Conservation (phyloP, 2,329 filamentous ascomycete genomes). For the Aspergillus spinulosporus region DNA sequence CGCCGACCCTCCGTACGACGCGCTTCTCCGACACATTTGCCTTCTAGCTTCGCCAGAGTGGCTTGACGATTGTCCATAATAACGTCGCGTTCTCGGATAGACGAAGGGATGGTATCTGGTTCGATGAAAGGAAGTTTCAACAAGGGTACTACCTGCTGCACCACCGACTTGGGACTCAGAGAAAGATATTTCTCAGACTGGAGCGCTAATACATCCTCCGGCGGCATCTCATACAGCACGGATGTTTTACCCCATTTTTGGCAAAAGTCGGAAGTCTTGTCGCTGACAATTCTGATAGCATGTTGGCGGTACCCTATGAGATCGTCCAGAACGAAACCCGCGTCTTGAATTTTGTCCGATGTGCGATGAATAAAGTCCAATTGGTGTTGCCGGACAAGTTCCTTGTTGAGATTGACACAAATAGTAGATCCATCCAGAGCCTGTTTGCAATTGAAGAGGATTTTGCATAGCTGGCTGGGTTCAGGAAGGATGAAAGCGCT, state of each 20-base stretch:
- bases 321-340: constrained; percentile 26
- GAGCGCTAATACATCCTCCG: constrained; percentile 29
- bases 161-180: constrained; percentile 22
- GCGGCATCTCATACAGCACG: constrained; percentile 32
- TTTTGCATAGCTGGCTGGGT: constrained; percentile 34
- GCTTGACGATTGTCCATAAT: constrained; percentile 36
- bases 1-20: constrained; percentile 30
- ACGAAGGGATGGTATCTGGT: constrained; percentile 17
- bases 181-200: constrained; percentile 41
- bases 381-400: constrained; percentile 32
- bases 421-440: constrained; percentile 31
- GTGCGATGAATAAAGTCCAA: constrained; percentile 29
- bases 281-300: constrained; percentile 25
- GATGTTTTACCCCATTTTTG: constrained; percentile 34
- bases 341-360: constrained; percentile 19
- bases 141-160: constrained; percentile 18
- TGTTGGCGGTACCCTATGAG: constrained; percentile 32
- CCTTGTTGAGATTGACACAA: constrained; percentile 29
- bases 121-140: constrained; percentile 30
- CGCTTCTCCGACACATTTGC: constrained; percentile 37
- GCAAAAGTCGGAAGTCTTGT: constrained; percentile 27
- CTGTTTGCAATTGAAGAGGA: constrained; percentile 36
- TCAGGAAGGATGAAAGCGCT: constrained; percentile 33
- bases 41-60: constrained; percentile 36
- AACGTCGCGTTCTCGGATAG: constrained; percentile 28